Evolutionary conservation across 441 rosid species (phyloP).

Genomic region (Croton laevigatus): DNA sequence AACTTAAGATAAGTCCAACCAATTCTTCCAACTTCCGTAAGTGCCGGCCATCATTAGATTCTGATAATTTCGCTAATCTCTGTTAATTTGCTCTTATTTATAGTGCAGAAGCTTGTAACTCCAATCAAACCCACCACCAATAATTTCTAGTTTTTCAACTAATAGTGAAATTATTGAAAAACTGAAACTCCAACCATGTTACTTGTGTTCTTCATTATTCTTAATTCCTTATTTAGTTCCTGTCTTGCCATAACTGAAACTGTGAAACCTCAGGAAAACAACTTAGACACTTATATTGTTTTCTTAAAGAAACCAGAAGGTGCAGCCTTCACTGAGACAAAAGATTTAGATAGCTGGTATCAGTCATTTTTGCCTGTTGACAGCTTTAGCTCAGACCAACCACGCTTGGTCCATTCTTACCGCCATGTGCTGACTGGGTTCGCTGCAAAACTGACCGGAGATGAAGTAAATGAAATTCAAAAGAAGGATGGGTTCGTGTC

Average conservation of each 20-base stretch:
- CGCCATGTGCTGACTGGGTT: slow-evolving; percentile 37
- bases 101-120: not conserved
- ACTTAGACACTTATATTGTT: slow-evolving; percentile 40
- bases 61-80: no score
- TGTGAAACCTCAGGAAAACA: not conserved
- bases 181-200: slow-evolving; percentile 13
- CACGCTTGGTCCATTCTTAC: slow-evolving; percentile 29
- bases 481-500: slow-evolving; percentile 34
- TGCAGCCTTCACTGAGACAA: not conserved
- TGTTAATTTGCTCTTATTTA: no score
- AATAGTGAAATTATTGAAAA: slow-evolving; percentile 28
- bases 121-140: no score
- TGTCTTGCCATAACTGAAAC: slow-evolving; percentile 6
- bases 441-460: slow-evolving; percentile 34
- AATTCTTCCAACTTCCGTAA: no score
- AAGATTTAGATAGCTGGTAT: slow-evolving; percentile 30
- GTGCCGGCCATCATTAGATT: no score
- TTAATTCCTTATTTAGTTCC: slow-evolving; percentile 20
- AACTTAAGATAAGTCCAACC: no score
- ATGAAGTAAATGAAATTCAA: slow-evolving; percentile 30
- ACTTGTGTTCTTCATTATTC: slow-evolving; percentile 3
- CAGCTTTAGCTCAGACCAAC: not conserved
- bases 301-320: slow-evolving; percentile 28
- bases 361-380: slow-evolving; percentile 37
- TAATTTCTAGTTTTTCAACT: not conserved